phyloP scores from a whole-genome alignment of 129 eudicot species.

The Smallanthus sonchifolius region DNA sequence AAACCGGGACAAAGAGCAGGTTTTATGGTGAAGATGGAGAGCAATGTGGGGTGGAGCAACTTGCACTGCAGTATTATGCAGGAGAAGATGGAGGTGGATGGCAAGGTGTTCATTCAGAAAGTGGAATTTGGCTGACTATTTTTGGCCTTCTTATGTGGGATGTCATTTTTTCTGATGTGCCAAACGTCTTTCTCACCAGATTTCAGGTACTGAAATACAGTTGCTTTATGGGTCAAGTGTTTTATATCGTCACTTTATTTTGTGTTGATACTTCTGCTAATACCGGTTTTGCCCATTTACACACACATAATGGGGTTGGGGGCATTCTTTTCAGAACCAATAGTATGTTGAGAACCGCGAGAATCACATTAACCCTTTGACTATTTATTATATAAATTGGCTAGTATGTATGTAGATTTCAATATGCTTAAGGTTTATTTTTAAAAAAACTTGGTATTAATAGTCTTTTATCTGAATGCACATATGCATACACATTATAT shows the following conservation, averaged over 20 bases:
- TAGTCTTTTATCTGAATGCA: too few relatives aligned
- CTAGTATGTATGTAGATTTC: too few relatives aligned
- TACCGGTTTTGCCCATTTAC: neutral
- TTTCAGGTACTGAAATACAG: slow-evolving; percentile 61
- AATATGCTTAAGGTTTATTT: too few relatives aligned
- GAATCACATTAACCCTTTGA: too few relatives aligned
- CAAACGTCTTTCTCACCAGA: slow-evolving; percentile 70
- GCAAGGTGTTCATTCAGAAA: slow-evolving; percentile 92
- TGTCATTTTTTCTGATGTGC: slow-evolving; percentile 69
- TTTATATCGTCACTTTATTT: neutral
- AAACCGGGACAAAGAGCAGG: slow-evolving; percentile 69
- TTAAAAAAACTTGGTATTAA: too few relatives aligned
- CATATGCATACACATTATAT: too few relatives aligned
- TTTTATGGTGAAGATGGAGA: slow-evolving; percentile 94
- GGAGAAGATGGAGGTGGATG: slow-evolving; percentile 92
- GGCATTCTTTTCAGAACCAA: too few relatives aligned
- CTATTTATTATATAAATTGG: too few relatives aligned
- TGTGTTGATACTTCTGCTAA: slow-evolving; percentile 6
- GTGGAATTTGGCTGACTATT: slow-evolving; percentile 87
- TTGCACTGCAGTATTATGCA: slow-evolving; percentile 87
- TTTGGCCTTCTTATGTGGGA: slow-evolving; percentile 97
- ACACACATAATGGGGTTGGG: neutral
- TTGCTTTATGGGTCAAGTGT: neutral
- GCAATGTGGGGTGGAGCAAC: slow-evolving; percentile 92
- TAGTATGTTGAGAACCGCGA: too few relatives aligned